Evolutionary conservation across 257 asterid species (phyloP).

Genomic region (Dorcoceras hygrometricum): DNA sequence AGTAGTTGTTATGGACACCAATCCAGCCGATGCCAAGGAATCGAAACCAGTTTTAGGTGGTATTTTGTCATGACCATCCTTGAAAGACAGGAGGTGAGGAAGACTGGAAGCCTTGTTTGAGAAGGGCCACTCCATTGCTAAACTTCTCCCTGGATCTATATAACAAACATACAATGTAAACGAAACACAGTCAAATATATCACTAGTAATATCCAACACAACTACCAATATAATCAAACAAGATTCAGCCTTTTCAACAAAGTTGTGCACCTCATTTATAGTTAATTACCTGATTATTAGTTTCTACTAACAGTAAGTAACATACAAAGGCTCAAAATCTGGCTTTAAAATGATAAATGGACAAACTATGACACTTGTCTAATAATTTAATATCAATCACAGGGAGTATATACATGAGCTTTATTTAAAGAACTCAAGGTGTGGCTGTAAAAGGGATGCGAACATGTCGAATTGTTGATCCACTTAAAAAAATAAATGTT

Average conservation of each 20-base stretch:
- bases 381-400: too few relatives aligned
- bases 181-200: constrained; percentile 10
- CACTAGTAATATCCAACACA: constrained; percentile 3
- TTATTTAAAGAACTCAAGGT: constrained; percentile 2
- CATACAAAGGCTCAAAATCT: background rate
- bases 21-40: constrained; percentile 64
- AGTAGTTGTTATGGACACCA: constrained; percentile 47
- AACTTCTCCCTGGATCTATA: constrained; percentile 50
- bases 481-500: constrained; percentile 11
- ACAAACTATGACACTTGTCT: too few relatives aligned
- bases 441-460: constrained; percentile 21
- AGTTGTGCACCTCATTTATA: background rate
- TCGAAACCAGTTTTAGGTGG: constrained; percentile 53
- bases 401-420: too few relatives aligned
- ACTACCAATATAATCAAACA: constrained; percentile 12
- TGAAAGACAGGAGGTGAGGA: constrained; percentile 51
- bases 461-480: constrained; percentile 29
- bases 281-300: constrained; percentile 23
- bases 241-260: background rate
- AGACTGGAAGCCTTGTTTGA: constrained; percentile 38
- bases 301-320: constrained; percentile 18
- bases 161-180: constrained; percentile 22
- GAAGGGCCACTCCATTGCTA: constrained; percentile 63
- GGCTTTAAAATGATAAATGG: too few relatives aligned
- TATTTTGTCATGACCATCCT: constrained; percentile 37